phyloP scores from a whole-genome alignment of 176 grass and related monocot species.

The Aechmea fasciata region DNA sequence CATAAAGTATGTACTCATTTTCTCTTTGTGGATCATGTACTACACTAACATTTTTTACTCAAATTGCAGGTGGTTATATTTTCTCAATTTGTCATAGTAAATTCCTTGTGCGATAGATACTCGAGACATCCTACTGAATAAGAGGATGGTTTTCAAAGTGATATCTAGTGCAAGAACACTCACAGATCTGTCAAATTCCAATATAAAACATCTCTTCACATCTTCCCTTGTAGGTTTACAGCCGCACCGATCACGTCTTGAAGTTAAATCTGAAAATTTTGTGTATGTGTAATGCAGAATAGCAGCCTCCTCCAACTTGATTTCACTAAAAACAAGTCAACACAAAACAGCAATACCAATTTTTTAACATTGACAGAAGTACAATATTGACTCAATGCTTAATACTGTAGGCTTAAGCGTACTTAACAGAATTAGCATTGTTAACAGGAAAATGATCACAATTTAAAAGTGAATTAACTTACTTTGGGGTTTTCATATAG shows the following conservation, averaged over 20 bases:
- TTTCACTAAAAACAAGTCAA: constrained; percentile 51
- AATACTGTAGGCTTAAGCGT: constrained; percentile 2
- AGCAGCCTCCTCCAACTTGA: constrained; percentile 94
- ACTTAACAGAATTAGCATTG: not conserved
- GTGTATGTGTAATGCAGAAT: constrained; percentile 95
- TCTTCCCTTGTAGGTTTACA: constrained; percentile 98
- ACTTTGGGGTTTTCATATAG: constrained; percentile 97
- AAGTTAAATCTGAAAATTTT: constrained; percentile 89
- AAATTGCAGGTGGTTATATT: too few species aligned
- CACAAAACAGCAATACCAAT: constrained; percentile 7
- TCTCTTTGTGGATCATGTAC: too few species aligned
- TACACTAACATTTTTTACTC: too few species aligned
- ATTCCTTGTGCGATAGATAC: not conserved
- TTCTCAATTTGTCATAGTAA: too few species aligned
- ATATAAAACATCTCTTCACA: constrained; percentile 94
- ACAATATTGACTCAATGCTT: not conserved
- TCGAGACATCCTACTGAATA: not conserved
- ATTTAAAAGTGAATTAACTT: constrained; percentile 22
- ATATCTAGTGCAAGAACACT: constrained; percentile 19
- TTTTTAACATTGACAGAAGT: constrained; percentile 1
- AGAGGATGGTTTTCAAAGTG: not conserved
- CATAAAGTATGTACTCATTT: too few species aligned
- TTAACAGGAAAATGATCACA: too few species aligned
- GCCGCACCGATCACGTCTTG: constrained; percentile 83
- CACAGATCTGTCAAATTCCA: constrained; percentile 93